Evolutionary conservation across 208 protist genomes (phyloP).

Genomic region (Trypanosoma vivax): DNA sequence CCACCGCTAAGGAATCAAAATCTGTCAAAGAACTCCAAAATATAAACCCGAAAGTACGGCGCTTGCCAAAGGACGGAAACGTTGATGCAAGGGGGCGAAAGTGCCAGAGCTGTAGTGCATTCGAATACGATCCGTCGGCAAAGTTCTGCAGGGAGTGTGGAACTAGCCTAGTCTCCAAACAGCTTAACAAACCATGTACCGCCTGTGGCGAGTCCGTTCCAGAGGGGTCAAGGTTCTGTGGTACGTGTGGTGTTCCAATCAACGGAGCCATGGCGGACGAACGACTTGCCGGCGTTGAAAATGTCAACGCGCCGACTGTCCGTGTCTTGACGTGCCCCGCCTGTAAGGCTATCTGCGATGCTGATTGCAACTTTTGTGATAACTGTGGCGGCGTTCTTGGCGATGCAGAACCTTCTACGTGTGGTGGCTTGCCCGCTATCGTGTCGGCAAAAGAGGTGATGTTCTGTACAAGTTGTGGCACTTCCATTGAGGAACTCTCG

Average conservation of each 20-base stretch:
- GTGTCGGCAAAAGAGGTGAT: constrained; percentile 22
- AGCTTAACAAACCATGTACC: constrained; percentile 34
- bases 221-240: constrained; percentile 73
- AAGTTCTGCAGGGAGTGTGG: constrained; percentile 86
- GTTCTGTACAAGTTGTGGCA: constrained; percentile 56
- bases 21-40: neutral
- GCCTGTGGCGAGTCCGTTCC: constrained; percentile 65
- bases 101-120: constrained; percentile 51
- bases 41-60: constrained; percentile 39
- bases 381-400: constrained; percentile 74
- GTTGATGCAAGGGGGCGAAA: constrained; percentile 25
- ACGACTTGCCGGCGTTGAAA: constrained; percentile 32
- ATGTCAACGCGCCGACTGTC: constrained; percentile 37
- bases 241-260: constrained; percentile 70
- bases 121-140: constrained; percentile 71
- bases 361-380: constrained; percentile 82
- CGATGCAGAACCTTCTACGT: constrained; percentile 19
- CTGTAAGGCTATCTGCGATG: constrained; percentile 66
- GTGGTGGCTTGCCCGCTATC: neutral
- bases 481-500: constrained; percentile 27
- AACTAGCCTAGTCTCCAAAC: constrained; percentile 28
- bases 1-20: neutral
- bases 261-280: constrained; percentile 35
- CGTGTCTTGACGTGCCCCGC: constrained; percentile 51
- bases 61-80: constrained; percentile 34